phyloP scores from a whole-genome alignment of 495 filamentous ascomycete species.

The Paragyromitra xinjiangensis region DNA sequence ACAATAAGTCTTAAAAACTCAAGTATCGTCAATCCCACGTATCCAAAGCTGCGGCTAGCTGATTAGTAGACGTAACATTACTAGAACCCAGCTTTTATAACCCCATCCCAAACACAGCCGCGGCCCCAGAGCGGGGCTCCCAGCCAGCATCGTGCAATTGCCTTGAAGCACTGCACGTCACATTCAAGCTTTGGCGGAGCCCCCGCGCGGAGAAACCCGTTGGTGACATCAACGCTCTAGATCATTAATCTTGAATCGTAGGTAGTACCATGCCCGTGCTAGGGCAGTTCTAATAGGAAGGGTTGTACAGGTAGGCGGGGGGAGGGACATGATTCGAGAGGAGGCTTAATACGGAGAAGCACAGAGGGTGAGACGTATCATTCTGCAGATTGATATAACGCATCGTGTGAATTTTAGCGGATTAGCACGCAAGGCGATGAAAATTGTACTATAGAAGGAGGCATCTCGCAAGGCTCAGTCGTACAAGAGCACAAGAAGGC shows the following conservation, averaged over 20 bases:
- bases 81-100: neutral
- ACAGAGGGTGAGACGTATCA: neutral
- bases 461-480: slow-evolving; percentile 11
- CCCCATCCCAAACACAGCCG: neutral
- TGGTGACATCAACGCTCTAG: neutral
- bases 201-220: neutral
- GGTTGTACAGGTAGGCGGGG: neutral
- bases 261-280: neutral
- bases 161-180: neutral
- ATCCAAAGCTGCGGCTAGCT: neutral
- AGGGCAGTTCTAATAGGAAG: neutral
- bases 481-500: neutral
- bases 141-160: neutral
- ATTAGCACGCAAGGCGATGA: neutral
- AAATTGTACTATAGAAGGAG: neutral
- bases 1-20: neutral
- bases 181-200: neutral
- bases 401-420: neutral
- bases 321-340: neutral
- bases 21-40: neutral
- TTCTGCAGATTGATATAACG: neutral
- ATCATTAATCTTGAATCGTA: neutral
- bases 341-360: neutral
- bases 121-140: neutral
- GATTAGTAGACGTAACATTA: neutral